Evolutionary conservation across 495 filamentous ascomycete genomes (phyloP).

Genomic region (Penicillium argentinense): DNA sequence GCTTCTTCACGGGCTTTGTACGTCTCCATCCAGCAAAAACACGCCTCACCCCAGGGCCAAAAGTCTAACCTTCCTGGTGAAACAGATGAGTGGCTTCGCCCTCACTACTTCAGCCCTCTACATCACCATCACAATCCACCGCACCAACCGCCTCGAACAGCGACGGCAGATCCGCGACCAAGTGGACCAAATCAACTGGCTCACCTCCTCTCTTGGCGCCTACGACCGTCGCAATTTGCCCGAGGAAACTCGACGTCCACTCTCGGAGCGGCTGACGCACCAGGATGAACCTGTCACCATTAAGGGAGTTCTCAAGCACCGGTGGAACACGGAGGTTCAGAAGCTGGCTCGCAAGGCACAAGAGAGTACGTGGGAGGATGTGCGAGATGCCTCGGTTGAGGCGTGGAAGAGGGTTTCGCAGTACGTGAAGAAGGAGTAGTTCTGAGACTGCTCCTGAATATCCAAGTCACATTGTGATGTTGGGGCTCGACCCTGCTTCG

Average conservation of each 20-base stretch:
- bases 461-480: no score
- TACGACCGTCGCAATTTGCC: constrained; percentile 41
- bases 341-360: constrained; percentile 65
- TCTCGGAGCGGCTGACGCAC: constrained; percentile 20
- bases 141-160: constrained; percentile 68
- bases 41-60: neutral
- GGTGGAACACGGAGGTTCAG: constrained; percentile 78
- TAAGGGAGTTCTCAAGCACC: constrained; percentile 69
- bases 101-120: constrained; percentile 81
- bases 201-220: constrained; percentile 48
- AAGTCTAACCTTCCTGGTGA: neutral
- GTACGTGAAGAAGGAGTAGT: constrained; percentile 38
- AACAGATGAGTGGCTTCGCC: constrained; percentile 73
- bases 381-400: constrained; percentile 47
- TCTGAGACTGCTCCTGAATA: neutral
- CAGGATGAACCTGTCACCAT: constrained; percentile 43
- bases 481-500: no score
- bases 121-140: constrained; percentile 73
- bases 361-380: constrained; percentile 60
- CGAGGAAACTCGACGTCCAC: constrained; percentile 28
- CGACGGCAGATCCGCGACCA: constrained; percentile 70
- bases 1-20: constrained; percentile 83
- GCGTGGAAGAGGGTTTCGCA: constrained; percentile 32
- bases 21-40: constrained; percentile 28
- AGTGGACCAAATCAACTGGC: constrained; percentile 56